These are phyloP conservation scores for Euclidium syriacum DNA, from an alignment of 345 rosid genomes.

Conservation along the genomic window DNA sequence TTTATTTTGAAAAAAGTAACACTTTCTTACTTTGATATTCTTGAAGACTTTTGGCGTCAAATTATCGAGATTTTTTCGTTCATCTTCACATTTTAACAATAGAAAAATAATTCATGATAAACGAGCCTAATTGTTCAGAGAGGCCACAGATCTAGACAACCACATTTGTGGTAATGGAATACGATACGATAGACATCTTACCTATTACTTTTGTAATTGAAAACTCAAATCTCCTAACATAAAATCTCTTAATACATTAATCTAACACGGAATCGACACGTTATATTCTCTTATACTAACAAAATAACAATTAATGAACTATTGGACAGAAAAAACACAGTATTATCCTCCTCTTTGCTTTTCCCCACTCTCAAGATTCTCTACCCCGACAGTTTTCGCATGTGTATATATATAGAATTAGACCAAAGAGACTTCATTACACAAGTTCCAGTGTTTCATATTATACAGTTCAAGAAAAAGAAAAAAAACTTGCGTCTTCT, in stretches of 20 bases:
- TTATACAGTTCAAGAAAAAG: no score
- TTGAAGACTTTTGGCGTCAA: slow-evolving; percentile 3
- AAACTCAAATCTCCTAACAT: slow-evolving; percentile 4
- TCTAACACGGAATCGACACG: no score
- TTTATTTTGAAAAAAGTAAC: neutral
- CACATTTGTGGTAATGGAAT: no score
- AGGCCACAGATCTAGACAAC: neutral
- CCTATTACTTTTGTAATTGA: no score
- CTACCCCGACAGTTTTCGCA: slow-evolving; percentile 7
- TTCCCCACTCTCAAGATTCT: slow-evolving; percentile 20
- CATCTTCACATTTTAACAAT: neutral
- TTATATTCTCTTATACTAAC: neutral
- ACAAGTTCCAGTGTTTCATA: no score
- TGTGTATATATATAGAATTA: slow-evolving; percentile 20
- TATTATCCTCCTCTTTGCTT: neutral
- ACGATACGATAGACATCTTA: no score
- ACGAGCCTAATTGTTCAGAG: neutral
- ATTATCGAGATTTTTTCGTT: neutral
- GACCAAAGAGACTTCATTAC: slow-evolving; percentile 6
- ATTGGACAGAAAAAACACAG: neutral
- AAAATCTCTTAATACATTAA: no score
- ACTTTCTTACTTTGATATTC: slow-evolving; percentile 27
- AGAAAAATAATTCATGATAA: neutral
- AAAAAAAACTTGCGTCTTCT: neutral
- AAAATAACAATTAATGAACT: neutral